These are phyloP conservation scores for Acanthamoeba rhysodes DNA, from an alignment of 208 protist species.

Conservation along the genomic window DNA sequence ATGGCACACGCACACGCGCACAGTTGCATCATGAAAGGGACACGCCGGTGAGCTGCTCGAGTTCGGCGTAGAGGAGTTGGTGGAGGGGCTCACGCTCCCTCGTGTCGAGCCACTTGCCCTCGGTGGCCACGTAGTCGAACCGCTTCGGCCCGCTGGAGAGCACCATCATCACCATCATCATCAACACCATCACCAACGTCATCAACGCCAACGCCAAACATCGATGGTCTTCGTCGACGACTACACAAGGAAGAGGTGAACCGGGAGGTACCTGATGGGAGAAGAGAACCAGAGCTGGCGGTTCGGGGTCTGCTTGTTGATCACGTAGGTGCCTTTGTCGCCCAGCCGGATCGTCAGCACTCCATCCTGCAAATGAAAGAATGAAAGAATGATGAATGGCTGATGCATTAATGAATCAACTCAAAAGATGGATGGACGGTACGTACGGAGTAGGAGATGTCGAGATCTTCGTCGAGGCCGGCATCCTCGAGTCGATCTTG, in stretches of 20 bases:
- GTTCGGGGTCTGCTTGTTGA: slow-evolving; percentile 88
- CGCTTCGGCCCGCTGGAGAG: slow-evolving; percentile 71
- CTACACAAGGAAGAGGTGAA: background rate
- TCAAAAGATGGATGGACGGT: too few species aligned
- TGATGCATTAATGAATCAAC: too few species aligned
- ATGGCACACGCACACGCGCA: background rate
- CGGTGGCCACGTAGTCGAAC: slow-evolving; percentile 52
- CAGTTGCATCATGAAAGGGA: background rate
- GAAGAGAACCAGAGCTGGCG: slow-evolving; percentile 86
- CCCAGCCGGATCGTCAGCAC: slow-evolving; percentile 74
- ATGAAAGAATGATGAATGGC: too few species aligned
- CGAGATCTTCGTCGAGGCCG: background rate
- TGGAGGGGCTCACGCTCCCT: slow-evolving; percentile 24
- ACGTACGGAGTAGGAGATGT: slow-evolving; percentile 8
- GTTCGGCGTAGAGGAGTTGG: slow-evolving; percentile 50
- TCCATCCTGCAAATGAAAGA: slow-evolving; percentile 5
- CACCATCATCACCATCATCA: background rate
- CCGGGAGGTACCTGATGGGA: slow-evolving; percentile 77
- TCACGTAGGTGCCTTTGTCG: slow-evolving; percentile 83
- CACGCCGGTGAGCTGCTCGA: slow-evolving; percentile 52
- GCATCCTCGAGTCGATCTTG: background rate
- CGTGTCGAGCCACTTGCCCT: slow-evolving; percentile 53
- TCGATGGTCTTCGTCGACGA: too few species aligned
- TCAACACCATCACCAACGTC: too few species aligned
- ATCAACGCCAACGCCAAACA: too few species aligned